Conservation (phyloP, 768 basidiomycete species). For the Stropharia rugosoannulata region DNA sequence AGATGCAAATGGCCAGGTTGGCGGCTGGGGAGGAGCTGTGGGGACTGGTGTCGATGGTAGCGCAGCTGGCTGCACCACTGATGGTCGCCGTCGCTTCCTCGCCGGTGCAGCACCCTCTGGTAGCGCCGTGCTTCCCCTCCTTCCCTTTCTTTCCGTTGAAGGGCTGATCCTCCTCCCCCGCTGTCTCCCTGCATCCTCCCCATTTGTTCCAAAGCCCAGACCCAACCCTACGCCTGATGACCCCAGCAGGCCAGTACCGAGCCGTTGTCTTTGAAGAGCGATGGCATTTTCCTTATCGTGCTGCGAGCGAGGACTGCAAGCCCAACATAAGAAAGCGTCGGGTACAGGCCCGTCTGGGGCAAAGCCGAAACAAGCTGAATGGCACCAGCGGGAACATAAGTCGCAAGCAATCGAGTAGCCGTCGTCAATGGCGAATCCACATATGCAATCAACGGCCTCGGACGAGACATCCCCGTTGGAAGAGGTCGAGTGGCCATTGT, state of each 20-base stretch:
- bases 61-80: background rate
- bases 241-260: background rate
- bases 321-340: conserved; percentile 78
- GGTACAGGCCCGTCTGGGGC: conserved; percentile 51
- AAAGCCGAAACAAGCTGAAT: conserved; percentile 76
- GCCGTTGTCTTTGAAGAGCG: background rate
- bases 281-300: conserved; percentile 3
- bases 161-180: background rate
- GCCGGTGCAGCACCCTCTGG: background rate
- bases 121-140: background rate
- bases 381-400: conserved; percentile 79
- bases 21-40: background rate
- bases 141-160: background rate
- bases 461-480: conserved; percentile 1
- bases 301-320: conserved; percentile 32
- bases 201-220: background rate
- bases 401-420: conserved; percentile 89
- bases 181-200: background rate
- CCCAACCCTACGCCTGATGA: background rate
- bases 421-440: conserved; percentile 72
- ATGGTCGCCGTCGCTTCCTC: background rate
- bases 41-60: background rate
- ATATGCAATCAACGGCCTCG: conserved; percentile 72
- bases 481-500: background rate
- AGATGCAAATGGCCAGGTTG: background rate